Evolutionary conservation across 805 yeast genomes (phyloP), one percentile per base, ranked within the genome.

Genomic region (Priceomyces castillae): DNA sequence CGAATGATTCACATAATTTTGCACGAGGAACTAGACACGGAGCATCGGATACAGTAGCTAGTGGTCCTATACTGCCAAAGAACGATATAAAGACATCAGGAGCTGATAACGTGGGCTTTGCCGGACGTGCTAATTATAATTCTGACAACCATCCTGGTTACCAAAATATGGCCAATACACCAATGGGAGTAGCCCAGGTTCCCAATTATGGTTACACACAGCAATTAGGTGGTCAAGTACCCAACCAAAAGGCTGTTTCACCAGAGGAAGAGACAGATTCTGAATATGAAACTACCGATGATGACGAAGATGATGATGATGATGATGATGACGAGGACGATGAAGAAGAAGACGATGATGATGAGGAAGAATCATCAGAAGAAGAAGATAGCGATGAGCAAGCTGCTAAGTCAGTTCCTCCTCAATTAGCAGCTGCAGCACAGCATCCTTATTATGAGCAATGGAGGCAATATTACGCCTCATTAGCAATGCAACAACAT

Each of bases 381-480:
- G 30, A 37, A 10, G 40, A 37, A 9, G 40, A 37, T 9, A 26
- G 30, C 15, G 15, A 20, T 34, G 52, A 44, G n/a, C 19, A 23
- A 12, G 18, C 37, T 19, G 31, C 35, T 23, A 25, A 18, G 9
- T 26, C 35, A 35, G 35, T 30, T 3, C 23, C 37, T 18, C 25
- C 33, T 20, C 41, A 22, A 39, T 37, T n/a, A 41, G 4, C 39
- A 41, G 17, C 39, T 39, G 11, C 41, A 40, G 54, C 28, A n/a
- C 55, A 49, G 28, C 67, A 64, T 43, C 67, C 68, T 7, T 62
- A 63, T 44, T 62, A 64, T 40, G 59, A 58, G 30, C 71, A 67
- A 46, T 68, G 73, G 72, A 62, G 59, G 36, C 64, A 59, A 40
- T 69, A 68, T 49, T 68, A 67, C 44, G 59, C 61, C 33, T 44